Percentiles rank a stretch among this genome's conserved stretches.
phyloP scores from a whole-genome alignment of 2,329 filamentous ascomycete species.

The Curvularia sp. region DNA sequence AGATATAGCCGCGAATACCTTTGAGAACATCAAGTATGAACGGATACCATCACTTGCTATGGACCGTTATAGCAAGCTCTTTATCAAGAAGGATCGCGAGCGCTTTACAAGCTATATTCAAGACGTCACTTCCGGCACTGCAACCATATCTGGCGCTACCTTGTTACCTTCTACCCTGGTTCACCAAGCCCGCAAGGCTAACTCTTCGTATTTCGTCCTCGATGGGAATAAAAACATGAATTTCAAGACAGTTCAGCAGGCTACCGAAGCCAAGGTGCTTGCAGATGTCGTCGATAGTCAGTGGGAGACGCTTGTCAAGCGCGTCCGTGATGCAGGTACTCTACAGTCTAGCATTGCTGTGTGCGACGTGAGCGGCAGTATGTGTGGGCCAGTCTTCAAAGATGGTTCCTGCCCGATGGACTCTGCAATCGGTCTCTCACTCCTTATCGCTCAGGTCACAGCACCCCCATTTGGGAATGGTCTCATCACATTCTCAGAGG shows the following conservation, averaged over 20 bases:
- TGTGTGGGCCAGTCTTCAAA: constrained; percentile 50
- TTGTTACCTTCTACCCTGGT: constrained; percentile 62
- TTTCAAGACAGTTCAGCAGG: constrained; percentile 16
- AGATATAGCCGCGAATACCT: constrained; percentile 56
- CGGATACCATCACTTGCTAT: constrained; percentile 65
- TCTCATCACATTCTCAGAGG: constrained; percentile 62
- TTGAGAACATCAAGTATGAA: constrained; percentile 63
- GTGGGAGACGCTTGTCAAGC: constrained; percentile 65
- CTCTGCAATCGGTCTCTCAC: constrained; percentile 62
- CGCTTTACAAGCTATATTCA: constrained; percentile 60
- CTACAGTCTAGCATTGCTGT: constrained; percentile 63
- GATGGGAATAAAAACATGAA: background rate
- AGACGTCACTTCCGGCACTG: constrained; percentile 57
- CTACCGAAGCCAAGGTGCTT: constrained; percentile 33
- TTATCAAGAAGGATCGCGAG: constrained; percentile 59
- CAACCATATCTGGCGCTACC: constrained; percentile 63
- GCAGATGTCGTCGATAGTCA: constrained; percentile 57
- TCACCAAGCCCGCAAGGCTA: constrained; percentile 21
- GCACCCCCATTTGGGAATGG: constrained; percentile 61
- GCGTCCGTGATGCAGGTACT: constrained; percentile 63
- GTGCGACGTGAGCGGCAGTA: constrained; percentile 65
- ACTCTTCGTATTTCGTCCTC: background rate
- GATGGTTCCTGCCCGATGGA: constrained; percentile 62
- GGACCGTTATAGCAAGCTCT: constrained; percentile 59
- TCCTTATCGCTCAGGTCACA: constrained; percentile 62